A percentile compares a stretch with the other conserved stretches of the same genome.
These are phyloP conservation scores for Podaxis rugospora DNA, from an alignment of 768 basidiomycete species.

Conservation along the genomic window DNA sequence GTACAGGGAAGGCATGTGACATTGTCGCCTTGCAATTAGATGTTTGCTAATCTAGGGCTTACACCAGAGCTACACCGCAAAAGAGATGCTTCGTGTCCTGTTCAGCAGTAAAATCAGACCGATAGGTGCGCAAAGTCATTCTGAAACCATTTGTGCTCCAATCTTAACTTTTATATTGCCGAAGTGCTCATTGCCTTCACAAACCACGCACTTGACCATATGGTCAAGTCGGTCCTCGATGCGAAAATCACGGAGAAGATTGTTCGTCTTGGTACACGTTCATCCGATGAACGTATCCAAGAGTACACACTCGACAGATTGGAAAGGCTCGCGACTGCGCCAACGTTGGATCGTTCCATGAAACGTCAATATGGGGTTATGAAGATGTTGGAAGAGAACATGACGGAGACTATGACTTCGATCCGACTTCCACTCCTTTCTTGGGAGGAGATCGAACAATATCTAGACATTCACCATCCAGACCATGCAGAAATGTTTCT, in stretches of 20 bases:
- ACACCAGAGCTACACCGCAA: conserved; percentile 57
- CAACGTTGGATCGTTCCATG: conserved; percentile 34
- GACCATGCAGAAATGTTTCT: conserved; percentile 41
- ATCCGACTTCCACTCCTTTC: conserved; percentile 20
- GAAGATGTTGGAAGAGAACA: conserved; percentile 41
- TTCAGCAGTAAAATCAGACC: conserved; percentile 46
- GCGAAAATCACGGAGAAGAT: conserved; percentile 57
- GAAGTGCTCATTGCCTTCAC: too few relatives aligned
- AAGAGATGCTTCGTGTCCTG: conserved; percentile 67
- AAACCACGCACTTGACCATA: too few relatives aligned
- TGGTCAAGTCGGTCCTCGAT: conserved; percentile 56
- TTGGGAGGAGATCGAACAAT: conserved; percentile 32
- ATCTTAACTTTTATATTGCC: too few relatives aligned
- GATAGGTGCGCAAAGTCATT: conserved; percentile 23
- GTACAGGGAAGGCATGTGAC: conserved; percentile 63
- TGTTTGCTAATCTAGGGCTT: conserved; percentile 2
- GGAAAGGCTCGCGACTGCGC: conserved; percentile 40
- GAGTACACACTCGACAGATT: conserved; percentile 57
- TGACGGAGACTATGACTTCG: conserved; percentile 33
- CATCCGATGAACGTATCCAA: conserved; percentile 55
- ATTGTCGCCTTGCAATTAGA: background rate
- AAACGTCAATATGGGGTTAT: conserved; percentile 30
- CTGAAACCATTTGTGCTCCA: too few relatives aligned
- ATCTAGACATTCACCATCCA: conserved; percentile 18
- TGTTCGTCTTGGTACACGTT: conserved; percentile 66